These are phyloP conservation scores for Beauveria caledonica DNA, from an alignment of 2,329 filamentous ascomycete species.

Conservation along the genomic window DNA sequence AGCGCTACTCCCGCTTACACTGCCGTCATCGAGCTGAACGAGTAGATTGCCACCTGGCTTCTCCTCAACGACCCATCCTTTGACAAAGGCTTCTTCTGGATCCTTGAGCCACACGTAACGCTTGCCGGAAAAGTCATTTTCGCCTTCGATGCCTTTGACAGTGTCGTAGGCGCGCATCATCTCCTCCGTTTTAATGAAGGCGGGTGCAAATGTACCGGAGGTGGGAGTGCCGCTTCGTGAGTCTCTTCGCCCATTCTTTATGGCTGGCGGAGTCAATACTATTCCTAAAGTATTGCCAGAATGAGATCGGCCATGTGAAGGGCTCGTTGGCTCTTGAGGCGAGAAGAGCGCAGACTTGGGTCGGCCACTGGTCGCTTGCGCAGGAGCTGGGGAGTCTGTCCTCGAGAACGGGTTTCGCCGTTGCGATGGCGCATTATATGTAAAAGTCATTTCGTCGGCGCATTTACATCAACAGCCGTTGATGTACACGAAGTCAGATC, in stretches of 20 bases:
- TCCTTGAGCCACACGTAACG: slow-evolving; percentile 97
- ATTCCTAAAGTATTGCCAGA: slow-evolving; percentile 50
- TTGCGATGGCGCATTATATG: slow-evolving; percentile 40
- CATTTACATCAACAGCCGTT: slow-evolving; percentile 20
- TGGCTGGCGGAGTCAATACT: slow-evolving; percentile 29
- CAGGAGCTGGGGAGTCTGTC: slow-evolving; percentile 58
- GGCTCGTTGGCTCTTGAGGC: slow-evolving; percentile 29
- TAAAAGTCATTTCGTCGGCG: slow-evolving; percentile 26
- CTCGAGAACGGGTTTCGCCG: slow-evolving; percentile 75
- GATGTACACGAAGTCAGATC: slow-evolving; percentile 15
- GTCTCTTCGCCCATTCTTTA: slow-evolving; percentile 40
- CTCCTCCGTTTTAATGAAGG: slow-evolving; percentile 88
- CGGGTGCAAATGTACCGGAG: slow-evolving; percentile 85
- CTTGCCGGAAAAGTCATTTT: slow-evolving; percentile 98
- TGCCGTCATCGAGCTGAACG: slow-evolving; percentile 91
- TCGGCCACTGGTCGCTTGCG: slow-evolving; percentile 42
- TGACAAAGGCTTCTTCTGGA: slow-evolving; percentile 76
- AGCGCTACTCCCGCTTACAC: slow-evolving; percentile 44
- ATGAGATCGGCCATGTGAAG: slow-evolving; percentile 58
- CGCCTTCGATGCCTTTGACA: slow-evolving; percentile 76
- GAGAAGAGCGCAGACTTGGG: slow-evolving; percentile 71
- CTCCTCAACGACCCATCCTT: slow-evolving; percentile 87
- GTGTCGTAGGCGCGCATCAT: slow-evolving; percentile 49
- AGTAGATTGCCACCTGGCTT: slow-evolving; percentile 59
- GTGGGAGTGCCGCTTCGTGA: slow-evolving; percentile 57